Base-by-base conservation (phyloP, 179 eudicot genomes). In the Beta macrorhiza region DNA sequence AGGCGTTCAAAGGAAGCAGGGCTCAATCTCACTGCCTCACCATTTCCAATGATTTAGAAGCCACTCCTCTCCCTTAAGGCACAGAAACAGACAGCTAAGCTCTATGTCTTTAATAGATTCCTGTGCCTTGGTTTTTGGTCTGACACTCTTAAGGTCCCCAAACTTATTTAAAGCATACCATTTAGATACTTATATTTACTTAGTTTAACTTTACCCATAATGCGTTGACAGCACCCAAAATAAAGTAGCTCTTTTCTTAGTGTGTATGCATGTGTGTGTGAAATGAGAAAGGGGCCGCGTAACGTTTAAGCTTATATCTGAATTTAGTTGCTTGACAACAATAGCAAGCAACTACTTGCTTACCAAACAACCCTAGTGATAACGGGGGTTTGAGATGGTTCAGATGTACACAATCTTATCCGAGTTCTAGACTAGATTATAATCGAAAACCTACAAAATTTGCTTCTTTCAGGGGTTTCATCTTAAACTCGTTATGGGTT, bases 81-180 rank as follows among this genome's bases (percentile, higher is more conserved):
- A 75, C 67, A 75, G 16, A 75, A 57, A 58, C 78, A 55, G 78
- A 75, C 78, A 75, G 78, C 78, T 75, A 75, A 75, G 67, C 73
- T 44, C 52, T 58, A 14, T 75, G 51, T 16, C 64, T 75, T 75
- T 75, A 75, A 75, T 75, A 75, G 77, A 56, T 75, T 75, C 67
- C 53, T 57, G 67, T 75, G 78, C 9, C 78, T 75, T 75, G 78
- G 78, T 75, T 75, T 75, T 75, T 75, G 78, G 11, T 75, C 78
- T 75, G 78, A 75, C 78, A 53, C 78, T 12, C 49, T 29, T 74
- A 55, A 74, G 63, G 77, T 74, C 77, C 78, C 57, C 67, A 75
- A 75, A 32, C 52, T 75, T 75, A 75, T 75, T 56, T 75, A 75
- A 75, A 75, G 64, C 52, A 74, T 51, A 75, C 64, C 78, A 56